Conservation (phyloP, 371 early-diverging fungal species). For the Capillidium rhysosporum region DNA sequence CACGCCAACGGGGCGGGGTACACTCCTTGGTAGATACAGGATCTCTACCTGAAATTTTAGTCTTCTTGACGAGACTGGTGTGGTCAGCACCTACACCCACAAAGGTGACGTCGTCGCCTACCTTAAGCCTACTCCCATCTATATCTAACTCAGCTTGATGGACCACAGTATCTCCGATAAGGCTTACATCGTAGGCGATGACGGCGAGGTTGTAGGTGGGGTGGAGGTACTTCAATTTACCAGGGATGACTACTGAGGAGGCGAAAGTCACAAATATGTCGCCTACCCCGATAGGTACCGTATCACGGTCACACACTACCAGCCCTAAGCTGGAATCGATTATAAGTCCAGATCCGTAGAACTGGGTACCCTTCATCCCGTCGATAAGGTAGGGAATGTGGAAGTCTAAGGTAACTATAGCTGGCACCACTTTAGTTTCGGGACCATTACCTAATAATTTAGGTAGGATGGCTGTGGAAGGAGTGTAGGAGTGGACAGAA, state of each 20-base stretch:
- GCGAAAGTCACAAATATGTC: slow-evolving; percentile 51
- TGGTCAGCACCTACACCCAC: slow-evolving; percentile 40
- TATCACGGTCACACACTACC: slow-evolving; percentile 43
- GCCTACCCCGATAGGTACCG: slow-evolving; percentile 48
- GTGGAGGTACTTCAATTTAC: slow-evolving; percentile 50
- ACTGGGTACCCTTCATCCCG: slow-evolving; percentile 39
- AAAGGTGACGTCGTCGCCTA: slow-evolving; percentile 32
- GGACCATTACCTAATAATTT: slow-evolving; percentile 44
- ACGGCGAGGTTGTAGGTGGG: slow-evolving; percentile 65
- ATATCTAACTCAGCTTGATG: slow-evolving; percentile 59
- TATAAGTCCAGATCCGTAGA: slow-evolving; percentile 53
- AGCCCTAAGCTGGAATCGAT: slow-evolving; percentile 47
- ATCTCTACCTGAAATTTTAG: slow-evolving; percentile 25
- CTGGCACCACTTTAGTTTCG: slow-evolving; percentile 30
- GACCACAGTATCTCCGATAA: slow-evolving; percentile 48
- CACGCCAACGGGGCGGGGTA: slow-evolving; percentile 35
- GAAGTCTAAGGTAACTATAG: slow-evolving; percentile 31
- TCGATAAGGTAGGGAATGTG: slow-evolving; percentile 39
- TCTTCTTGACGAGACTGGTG: slow-evolving; percentile 25
- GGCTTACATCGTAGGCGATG: slow-evolving; percentile 46
- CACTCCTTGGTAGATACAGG: slow-evolving; percentile 36
- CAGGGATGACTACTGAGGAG: slow-evolving; percentile 54
- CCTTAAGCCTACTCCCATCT: slow-evolving; percentile 40
- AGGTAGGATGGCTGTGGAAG: slow-evolving; percentile 26
- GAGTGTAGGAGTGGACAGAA: slow-evolving; percentile 25